Evolutionary conservation across 495 filamentous ascomycete genomes (phyloP), one percentile per base, ranked within the genome.

Genomic region (Penicillium canescens): DNA sequence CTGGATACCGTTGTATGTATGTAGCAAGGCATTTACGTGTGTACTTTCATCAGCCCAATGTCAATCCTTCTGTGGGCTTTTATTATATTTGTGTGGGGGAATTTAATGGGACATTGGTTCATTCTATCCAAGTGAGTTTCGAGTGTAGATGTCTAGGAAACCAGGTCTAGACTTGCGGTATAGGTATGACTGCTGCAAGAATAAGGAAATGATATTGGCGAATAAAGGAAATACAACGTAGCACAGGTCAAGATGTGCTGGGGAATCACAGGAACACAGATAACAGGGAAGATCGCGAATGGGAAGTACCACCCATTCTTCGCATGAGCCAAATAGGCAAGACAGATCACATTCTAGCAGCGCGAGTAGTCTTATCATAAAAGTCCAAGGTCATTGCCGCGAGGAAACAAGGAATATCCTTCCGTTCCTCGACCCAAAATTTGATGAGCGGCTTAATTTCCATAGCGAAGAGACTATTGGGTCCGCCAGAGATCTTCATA

Each of bases 401-500:
- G 50, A 98, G 67, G 66, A 98, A 92, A 50, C 92, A 92, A 44
- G 94, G 94, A 45, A 98, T 93, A 65, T 89, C 91, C 49, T 90
- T 88, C 73, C 87, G 82, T 64, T 90, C 89, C 62, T 93, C 86
- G 2, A 96, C 92, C 94, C 94, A 98, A 70, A 95, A 96, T 63
- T 87, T 82, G 60, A 96, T 90, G 43, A 90, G 79, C 47, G 87
- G 86, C 59, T 80, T 83, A 31, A 98, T 94, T 70, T 91, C 85
- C 54, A 82, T 74, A 21, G 91, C 93, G 71, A 98, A 98, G 24
- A 79, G 78, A 62, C 88, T 92, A 61, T 90, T 83, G 4, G 91
- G 90, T 0, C 94, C 94, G 5, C 94, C 94, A 13, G 86, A 87
- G 53, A 98, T 87, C 77, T 98, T 98, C 94, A 98, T 98, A 20